Evolutionary conservation across 2,329 filamentous ascomycete genomes (phyloP).

Genomic region (Verticillium zaregamsianum): DNA sequence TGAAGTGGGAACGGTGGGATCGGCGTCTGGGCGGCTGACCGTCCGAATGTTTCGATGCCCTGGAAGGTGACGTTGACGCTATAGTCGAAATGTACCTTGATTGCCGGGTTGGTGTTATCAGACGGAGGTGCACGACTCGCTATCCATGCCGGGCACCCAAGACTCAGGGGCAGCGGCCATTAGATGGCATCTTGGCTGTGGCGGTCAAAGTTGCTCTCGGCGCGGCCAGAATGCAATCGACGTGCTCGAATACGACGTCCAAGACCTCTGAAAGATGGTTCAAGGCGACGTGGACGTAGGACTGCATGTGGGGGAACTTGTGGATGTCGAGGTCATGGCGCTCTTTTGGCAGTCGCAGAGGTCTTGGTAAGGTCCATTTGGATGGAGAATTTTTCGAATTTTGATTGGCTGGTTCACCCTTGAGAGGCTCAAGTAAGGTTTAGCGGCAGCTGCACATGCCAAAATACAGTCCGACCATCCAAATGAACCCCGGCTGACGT

Average conservation of each 20-base stretch:
- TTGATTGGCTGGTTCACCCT: not conserved
- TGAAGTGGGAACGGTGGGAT: not conserved
- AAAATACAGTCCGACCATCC: not conserved
- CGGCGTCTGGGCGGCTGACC: not conserved
- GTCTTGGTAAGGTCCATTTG: not conserved
- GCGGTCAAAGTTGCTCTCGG: not conserved
- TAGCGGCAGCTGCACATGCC: not conserved
- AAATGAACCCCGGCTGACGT: not conserved
- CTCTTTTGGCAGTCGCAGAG: not conserved
- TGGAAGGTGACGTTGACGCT: not conserved
- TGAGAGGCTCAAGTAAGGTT: not conserved
- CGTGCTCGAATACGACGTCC: not conserved
- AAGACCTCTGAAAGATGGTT: not conserved
- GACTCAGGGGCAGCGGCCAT: not conserved
- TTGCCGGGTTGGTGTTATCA: not conserved
- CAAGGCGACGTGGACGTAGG: not conserved
- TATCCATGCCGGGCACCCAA: not conserved
- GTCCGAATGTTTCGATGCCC: not conserved
- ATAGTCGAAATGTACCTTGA: not conserved
- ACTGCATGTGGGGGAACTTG: not conserved
- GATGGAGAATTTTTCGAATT: not conserved
- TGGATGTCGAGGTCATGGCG: not conserved
- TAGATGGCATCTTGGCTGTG: not conserved
- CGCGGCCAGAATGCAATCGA: not conserved
- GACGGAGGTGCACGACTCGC: not conserved